These are phyloP conservation scores for Diaporthe citriasiana DNA, from an alignment of 2,329 filamentous ascomycete species.

Conservation along the genomic window DNA sequence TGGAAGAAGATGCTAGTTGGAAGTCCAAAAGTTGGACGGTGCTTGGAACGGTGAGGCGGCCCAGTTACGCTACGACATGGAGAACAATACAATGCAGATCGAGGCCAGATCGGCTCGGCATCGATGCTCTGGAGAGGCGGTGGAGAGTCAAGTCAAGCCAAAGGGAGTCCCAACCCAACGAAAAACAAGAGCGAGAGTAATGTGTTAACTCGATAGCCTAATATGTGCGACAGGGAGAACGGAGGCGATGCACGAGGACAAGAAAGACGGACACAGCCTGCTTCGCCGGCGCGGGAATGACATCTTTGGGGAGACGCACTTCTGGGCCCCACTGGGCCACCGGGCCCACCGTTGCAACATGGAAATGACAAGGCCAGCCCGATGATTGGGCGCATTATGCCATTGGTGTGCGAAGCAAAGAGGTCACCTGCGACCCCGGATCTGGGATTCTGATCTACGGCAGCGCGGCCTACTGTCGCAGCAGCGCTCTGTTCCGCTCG, in stretches of 20 bases:
- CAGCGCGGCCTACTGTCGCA: slow-evolving; percentile 8
- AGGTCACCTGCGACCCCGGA: slow-evolving; percentile 30
- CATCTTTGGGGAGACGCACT: slow-evolving; percentile 12
- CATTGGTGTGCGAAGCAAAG: slow-evolving; percentile 6
- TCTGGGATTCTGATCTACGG: slow-evolving; percentile 24
- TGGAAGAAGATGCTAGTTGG: slow-evolving; percentile 13
- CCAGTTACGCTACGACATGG: slow-evolving; percentile 17
- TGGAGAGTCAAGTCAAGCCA: slow-evolving; percentile 8
- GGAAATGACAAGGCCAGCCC: slow-evolving; percentile 23
- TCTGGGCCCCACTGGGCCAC: neutral
- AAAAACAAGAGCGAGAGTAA: neutral
- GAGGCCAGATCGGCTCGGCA: neutral
- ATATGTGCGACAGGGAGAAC: slow-evolving; percentile 5
- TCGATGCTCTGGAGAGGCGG: slow-evolving; percentile 18
- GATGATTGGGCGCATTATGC: slow-evolving; percentile 26
- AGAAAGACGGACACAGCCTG: slow-evolving; percentile 9
- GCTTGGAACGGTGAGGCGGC: neutral
- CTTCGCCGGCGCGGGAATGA: slow-evolving; percentile 15
- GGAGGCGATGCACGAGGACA: slow-evolving; percentile 10
- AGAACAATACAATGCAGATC: slow-evolving; percentile 3
- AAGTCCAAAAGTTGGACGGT: neutral
- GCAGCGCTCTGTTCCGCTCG: neutral
- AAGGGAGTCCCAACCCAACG: neutral
- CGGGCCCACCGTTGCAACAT: slow-evolving; percentile 22
- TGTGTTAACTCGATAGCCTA: neutral